A percentile compares a stretch with the other conserved stretches of the same genome.
Conservation (phyloP, 148 eudicot genomes). For the Mesembryanthemum crystallinum region DNA sequence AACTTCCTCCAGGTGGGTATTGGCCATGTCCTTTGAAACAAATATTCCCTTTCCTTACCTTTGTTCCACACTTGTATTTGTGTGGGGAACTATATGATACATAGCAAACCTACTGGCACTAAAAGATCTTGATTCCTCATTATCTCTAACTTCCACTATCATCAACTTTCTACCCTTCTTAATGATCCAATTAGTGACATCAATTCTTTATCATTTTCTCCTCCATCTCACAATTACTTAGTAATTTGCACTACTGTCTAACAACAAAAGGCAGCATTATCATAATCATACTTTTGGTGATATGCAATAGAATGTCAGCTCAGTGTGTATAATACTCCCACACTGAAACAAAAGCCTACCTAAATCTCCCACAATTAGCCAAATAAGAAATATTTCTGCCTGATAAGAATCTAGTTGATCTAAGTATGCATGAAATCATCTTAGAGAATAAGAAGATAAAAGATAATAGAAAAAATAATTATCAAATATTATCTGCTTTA, state of each 20-base stretch:
- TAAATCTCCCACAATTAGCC: neutral
- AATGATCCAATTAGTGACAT: constrained; percentile 4
- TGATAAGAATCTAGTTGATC: neutral
- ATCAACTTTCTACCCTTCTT: neutral
- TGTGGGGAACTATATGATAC: neutral
- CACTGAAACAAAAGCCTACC: neutral
- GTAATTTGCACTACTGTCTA: neutral
- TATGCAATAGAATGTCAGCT: constrained; percentile 8
- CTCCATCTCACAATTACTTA: neutral
- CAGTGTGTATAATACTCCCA: neutral
- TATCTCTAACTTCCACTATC: neutral
- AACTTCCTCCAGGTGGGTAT: neutral
- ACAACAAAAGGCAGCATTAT: neutral
- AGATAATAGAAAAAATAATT: neutral
- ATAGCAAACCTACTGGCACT: neutral
- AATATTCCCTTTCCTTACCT: neutral
- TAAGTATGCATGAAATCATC: neutral
- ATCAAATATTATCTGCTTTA: neutral
- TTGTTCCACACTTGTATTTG: neutral
- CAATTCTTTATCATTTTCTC: neutral
- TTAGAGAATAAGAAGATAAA: neutral
- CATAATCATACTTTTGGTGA: neutral
- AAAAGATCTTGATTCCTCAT: constrained; percentile 13
- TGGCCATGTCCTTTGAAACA: neutral
- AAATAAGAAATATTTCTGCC: neutral